A percentile compares a stretch with the other conserved stretches of the same genome.
Conservation (phyloP, 2,329 filamentous ascomycete species). For the Fusarium buxicola region DNA sequence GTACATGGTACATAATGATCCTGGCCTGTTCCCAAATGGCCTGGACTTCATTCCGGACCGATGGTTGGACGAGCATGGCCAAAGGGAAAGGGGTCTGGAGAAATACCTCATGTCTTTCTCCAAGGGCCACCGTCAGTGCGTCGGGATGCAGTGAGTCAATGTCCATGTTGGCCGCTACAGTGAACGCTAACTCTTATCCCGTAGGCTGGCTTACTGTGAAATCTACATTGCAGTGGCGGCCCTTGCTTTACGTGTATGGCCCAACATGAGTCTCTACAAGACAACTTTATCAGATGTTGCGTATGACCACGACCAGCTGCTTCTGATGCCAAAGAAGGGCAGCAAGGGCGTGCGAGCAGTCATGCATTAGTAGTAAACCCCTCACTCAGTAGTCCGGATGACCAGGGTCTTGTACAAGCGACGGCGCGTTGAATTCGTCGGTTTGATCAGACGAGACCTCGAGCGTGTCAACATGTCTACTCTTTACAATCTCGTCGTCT, state of each 20-base stretch:
- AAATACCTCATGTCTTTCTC: conserved; percentile 53
- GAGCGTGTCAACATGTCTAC: too few species aligned
- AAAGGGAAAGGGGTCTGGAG: conserved; percentile 41
- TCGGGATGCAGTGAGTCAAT: conserved; percentile 46
- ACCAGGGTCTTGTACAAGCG: too few species aligned
- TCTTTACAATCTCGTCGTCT: too few species aligned
- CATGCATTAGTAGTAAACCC: too few species aligned
- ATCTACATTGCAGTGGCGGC: conserved; percentile 39
- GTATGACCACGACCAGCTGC: conserved; percentile 20
- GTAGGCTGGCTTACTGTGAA: conserved; percentile 43
- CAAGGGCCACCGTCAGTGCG: conserved; percentile 52
- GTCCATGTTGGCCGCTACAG: neutral
- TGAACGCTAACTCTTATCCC: conserved; percentile 2
- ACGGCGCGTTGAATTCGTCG: too few species aligned
- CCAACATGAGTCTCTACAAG: conserved; percentile 3
- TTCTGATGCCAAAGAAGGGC: conserved; percentile 10
- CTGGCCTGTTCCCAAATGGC: conserved; percentile 44
- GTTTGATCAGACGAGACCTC: too few species aligned
- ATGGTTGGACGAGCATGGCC: conserved; percentile 49
- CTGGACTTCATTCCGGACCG: conserved; percentile 52
- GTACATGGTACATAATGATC: conserved; percentile 51
- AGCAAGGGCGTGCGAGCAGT: too few species aligned
- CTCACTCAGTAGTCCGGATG: too few species aligned
- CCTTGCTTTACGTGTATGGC: conserved; percentile 38
- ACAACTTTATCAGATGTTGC: conserved; percentile 12